Evolutionary conservation across 2,329 filamentous ascomycete species (phyloP).

Genomic region (Neonectria faginata): DNA sequence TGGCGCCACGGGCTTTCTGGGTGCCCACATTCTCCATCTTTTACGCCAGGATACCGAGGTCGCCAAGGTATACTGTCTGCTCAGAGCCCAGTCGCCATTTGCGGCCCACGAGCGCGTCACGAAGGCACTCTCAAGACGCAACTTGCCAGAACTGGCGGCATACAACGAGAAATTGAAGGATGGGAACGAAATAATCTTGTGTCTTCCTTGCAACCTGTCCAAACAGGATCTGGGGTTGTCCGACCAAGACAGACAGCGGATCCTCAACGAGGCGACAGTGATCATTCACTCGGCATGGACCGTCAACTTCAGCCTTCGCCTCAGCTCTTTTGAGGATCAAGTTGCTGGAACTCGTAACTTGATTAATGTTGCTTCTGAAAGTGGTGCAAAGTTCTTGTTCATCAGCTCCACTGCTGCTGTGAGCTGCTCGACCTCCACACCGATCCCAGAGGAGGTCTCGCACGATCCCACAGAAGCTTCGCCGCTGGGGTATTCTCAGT

Average conservation of each 20-base stretch:
- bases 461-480: slow-evolving; percentile 39
- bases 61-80: slow-evolving; percentile 51
- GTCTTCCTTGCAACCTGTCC: slow-evolving; percentile 32
- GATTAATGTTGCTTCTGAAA: slow-evolving; percentile 49
- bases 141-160: slow-evolving; percentile 14
- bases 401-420: slow-evolving; percentile 63
- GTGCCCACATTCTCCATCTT: slow-evolving; percentile 62
- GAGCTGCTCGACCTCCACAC: slow-evolving; percentile 45
- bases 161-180: not conserved
- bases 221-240: slow-evolving; percentile 23
- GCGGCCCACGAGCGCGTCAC: slow-evolving; percentile 30
- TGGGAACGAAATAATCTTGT: slow-evolving; percentile 27
- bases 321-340: slow-evolving; percentile 63
- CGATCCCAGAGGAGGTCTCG: slow-evolving; percentile 49
- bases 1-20: slow-evolving; percentile 74
- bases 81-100: slow-evolving; percentile 48
- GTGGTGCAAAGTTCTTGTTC: slow-evolving; percentile 56
- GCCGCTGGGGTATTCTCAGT: slow-evolving; percentile 58
- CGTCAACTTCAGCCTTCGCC: slow-evolving; percentile 66
- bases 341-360: slow-evolving; percentile 60
- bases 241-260: not conserved
- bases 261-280: slow-evolving; percentile 6
- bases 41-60: slow-evolving; percentile 22
- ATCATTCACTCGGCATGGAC: slow-evolving; percentile 66
- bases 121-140: slow-evolving; percentile 20